Conservation (phyloP, 805 yeast genomes). For the Monosporozyma aquatica region DNA sequence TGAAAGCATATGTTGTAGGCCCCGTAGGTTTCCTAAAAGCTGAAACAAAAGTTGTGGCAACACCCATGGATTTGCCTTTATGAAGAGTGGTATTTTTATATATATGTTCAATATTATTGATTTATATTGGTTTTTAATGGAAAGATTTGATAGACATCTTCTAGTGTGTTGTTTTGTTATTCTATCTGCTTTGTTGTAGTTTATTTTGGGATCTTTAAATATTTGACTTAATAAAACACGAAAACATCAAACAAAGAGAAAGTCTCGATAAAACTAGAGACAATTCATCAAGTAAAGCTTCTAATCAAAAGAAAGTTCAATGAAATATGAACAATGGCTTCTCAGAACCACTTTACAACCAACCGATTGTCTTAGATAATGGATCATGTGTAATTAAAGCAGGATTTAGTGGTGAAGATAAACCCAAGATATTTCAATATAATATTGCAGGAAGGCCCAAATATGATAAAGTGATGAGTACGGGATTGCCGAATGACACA, state of each 20-base stretch:
- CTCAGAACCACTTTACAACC: constrained; percentile 38
- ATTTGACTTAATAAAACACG: too few species aligned
- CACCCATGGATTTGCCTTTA: not conserved
- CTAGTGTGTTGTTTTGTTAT: too few species aligned
- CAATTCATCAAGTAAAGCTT: too few species aligned
- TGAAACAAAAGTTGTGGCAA: constrained; percentile 5
- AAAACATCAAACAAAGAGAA: too few species aligned
- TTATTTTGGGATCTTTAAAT: too few species aligned
- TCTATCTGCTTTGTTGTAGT: too few species aligned
- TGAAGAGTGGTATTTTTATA: too few species aligned
- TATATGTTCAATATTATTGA: too few species aligned
- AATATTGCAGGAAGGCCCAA: constrained; percentile 74
- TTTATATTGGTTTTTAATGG: too few species aligned
- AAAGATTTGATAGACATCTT: too few species aligned
- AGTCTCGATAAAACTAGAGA: too few species aligned
- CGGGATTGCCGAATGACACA: constrained; percentile 45
- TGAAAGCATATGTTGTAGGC: constrained; percentile 25
- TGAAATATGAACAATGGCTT: not conserved
- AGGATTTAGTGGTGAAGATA: constrained; percentile 89
- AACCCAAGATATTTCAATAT: constrained; percentile 58
- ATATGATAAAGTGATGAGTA: constrained; percentile 73
- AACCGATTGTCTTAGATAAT: constrained; percentile 70
- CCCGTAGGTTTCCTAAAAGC: constrained; percentile 24
- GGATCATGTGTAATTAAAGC: constrained; percentile 83
- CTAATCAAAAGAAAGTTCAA: too few species aligned